These are phyloP conservation scores for Cladorrhinum samala DNA, from an alignment of 495 filamentous ascomycete species.

Conservation along the genomic window DNA sequence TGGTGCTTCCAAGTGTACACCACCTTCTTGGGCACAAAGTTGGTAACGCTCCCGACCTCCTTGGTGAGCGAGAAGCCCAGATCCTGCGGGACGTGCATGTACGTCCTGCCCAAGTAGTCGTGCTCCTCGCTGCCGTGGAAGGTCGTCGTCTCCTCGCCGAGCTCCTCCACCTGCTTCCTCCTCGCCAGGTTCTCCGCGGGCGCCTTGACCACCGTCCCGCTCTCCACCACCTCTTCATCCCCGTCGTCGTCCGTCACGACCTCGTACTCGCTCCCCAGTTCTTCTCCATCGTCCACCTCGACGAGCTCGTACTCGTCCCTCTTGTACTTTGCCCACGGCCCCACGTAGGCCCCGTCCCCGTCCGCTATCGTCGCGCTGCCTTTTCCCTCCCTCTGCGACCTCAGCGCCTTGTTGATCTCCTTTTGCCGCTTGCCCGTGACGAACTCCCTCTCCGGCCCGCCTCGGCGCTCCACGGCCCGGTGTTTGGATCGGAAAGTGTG, in stretches of 20 bases:
- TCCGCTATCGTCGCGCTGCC: conserved; percentile 78
- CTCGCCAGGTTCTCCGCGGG: conserved; percentile 51
- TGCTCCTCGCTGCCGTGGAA: conserved; percentile 78
- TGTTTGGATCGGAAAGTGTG: conserved; percentile 79
- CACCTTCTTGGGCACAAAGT: conserved; percentile 89
- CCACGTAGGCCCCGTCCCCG: conserved; percentile 79
- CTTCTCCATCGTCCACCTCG: conserved; percentile 48
- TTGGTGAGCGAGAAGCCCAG: conserved; percentile 83
- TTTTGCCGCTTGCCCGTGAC: conserved; percentile 46
- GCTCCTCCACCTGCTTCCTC: conserved; percentile 50
- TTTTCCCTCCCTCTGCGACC: conserved; percentile 70
- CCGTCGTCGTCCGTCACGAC: conserved; percentile 45
- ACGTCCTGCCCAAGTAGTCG: conserved; percentile 89
- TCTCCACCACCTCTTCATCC: conserved; percentile 48
- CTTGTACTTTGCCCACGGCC: conserved; percentile 88
- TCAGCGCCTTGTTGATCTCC: conserved; percentile 57
- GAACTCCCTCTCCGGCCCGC: conserved; percentile 38
- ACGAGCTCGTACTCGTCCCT: conserved; percentile 55
- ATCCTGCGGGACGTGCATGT: conserved; percentile 96
- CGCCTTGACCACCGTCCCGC: conserved; percentile 45
- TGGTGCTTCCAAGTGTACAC: conserved; percentile 86
- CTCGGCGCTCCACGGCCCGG: conserved; percentile 58
- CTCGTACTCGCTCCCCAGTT: conserved; percentile 69
- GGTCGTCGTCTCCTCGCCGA: conserved; percentile 70
- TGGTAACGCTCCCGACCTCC: conserved; percentile 70